Base-by-base conservation (phyloP, 768 basidiomycete genomes). In the Russula sp. region DNA sequence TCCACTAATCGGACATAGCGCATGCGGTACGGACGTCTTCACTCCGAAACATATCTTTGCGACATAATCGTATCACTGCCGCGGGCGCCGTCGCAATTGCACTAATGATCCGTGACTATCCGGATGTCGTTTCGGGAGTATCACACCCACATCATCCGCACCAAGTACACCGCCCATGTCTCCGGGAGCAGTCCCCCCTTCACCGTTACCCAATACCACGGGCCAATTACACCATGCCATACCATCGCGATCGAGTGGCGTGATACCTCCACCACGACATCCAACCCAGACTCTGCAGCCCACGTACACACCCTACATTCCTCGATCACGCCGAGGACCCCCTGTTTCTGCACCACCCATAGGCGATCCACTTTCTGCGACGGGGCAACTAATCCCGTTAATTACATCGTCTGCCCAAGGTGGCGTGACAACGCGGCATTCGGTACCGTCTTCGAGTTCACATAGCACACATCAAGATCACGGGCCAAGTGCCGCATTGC, bases 91-190 rank as follows among this genome's bases (percentile, higher is more conserved):
- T 98, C 6, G 90, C 94, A 0, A 80, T 98, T 14, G 94, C 96
- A 0, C 81, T 97, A 57, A 95, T 99, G 92, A 94, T 98, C 67
- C 85, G 91, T 57, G 96, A 99, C 74, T 98, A 98, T 72, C 92
- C 93, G 4, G 93, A 97, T 68, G 80, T 88, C 49, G 82, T 87
- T 67, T 75, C 77, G 52, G 59, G 66, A 70, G 68, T 5, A 66
- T 73, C 3, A 69, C 74, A 5, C 59, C 71, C 1, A 65, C 72
- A 24, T 69, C 68, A 14, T 71, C 74, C 20, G 67, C 71, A 11
- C 69, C 69, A 16, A 66, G 70, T 34, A 72, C 69, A 10, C 61
- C 72, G 14, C 62, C 71, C 36, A 60, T 65, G 46, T 71, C 76
- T 30, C 64, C 72, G 24, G 75, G 79, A 5, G 73, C 77, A 1